These are phyloP conservation scores for Cucumis cinereus DNA, from an alignment of 306 rosid genomes.

Conservation along the genomic window DNA sequence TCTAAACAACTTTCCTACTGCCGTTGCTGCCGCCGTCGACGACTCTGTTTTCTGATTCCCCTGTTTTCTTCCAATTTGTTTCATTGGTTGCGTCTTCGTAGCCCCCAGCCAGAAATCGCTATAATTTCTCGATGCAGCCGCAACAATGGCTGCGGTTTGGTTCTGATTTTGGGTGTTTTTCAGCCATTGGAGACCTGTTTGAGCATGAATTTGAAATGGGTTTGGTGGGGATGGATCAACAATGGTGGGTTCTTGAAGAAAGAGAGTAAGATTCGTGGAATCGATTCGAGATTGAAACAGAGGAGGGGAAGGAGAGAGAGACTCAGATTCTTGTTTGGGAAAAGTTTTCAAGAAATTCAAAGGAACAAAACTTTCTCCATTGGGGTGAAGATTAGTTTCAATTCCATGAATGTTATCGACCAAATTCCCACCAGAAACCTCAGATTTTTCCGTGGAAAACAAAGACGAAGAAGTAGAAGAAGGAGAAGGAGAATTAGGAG, in stretches of 20 bases:
- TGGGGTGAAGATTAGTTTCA: background rate
- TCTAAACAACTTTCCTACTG: conserved; percentile 39
- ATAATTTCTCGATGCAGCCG: conserved; percentile 17
- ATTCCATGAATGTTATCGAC: conserved; percentile 14
- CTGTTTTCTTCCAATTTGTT: conserved; percentile 26
- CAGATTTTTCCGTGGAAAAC: conserved; percentile 16
- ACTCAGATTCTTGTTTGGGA: conserved; percentile 24
- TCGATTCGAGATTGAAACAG: conserved; percentile 20
- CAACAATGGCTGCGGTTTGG: conserved; percentile 10
- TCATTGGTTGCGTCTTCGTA: conserved; percentile 61
- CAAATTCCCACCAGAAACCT: conserved; percentile 16
- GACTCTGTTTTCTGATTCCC: conserved; percentile 10
- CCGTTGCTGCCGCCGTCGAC: conserved; percentile 2
- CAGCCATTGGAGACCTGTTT: conserved; percentile 23
- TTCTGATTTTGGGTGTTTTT: conserved; percentile 19
- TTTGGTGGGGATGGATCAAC: conserved; percentile 4
- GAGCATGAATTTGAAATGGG: conserved; percentile 17
- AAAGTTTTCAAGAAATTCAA: conserved; percentile 58
- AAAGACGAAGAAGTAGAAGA: conserved; percentile 22
- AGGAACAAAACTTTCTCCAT: conserved; percentile 29
- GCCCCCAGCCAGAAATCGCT: conserved; percentile 50
- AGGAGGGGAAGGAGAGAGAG: conserved; percentile 21
- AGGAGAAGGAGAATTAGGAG: conserved; percentile 26
- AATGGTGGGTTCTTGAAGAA: conserved; percentile 38
- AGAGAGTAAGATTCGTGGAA: conserved; percentile 51